Evolutionary conservation across 106 monocot species (phyloP).

Genomic region (Xerophyta viscosa): DNA sequence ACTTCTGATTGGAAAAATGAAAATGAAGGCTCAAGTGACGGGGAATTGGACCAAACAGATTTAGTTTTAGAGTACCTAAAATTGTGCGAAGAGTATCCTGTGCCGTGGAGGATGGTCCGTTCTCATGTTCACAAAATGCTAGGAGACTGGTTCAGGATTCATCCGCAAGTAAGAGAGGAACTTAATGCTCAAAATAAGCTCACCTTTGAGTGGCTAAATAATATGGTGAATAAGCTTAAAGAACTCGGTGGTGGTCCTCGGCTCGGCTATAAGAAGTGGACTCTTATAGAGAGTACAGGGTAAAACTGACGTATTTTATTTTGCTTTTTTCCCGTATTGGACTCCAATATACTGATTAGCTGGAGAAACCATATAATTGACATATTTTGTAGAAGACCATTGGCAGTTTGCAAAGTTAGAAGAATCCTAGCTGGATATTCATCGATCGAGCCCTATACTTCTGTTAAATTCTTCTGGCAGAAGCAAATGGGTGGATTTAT

Average conservation of each 20-base stretch:
- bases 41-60: slow-evolving; percentile 56
- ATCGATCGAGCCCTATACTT: too few relatives aligned
- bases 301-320: too few relatives aligned
- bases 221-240: slow-evolving; percentile 65
- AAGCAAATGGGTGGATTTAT: too few relatives aligned
- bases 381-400: too few relatives aligned
- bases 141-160: slow-evolving; percentile 82
- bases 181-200: slow-evolving; percentile 72
- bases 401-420: too few relatives aligned
- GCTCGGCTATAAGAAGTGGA: slow-evolving; percentile 27
- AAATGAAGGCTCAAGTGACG: slow-evolving; percentile 4
- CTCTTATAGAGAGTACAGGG: not conserved
- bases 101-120: slow-evolving; percentile 91
- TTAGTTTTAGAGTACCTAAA: slow-evolving; percentile 74
- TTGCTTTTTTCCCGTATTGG: too few relatives aligned
- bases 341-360: too few relatives aligned
- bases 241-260: slow-evolving; percentile 42
- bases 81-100: slow-evolving; percentile 81
- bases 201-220: slow-evolving; percentile 85
- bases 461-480: too few relatives aligned
- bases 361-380: too few relatives aligned
- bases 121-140: slow-evolving; percentile 98
- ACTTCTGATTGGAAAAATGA: slow-evolving; percentile 57
- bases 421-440: too few relatives aligned
- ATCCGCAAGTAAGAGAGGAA: slow-evolving; percentile 86